phyloP scores from a whole-genome alignment of 1,139 yeast genomes.

The Hyphopichia fennica region DNA sequence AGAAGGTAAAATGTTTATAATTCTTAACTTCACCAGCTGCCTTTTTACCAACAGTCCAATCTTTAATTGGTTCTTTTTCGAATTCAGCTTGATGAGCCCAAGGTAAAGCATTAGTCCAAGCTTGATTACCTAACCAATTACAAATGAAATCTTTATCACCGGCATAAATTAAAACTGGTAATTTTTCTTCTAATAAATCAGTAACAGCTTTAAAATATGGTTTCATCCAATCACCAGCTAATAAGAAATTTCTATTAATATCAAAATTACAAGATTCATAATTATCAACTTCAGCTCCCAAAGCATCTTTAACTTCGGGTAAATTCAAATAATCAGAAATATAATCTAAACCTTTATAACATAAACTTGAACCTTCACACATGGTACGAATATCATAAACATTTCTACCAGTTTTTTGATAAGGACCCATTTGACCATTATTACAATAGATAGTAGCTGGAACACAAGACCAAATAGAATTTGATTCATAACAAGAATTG shows the following conservation, averaged over 20 bases:
- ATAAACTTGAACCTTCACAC: slow-evolving; percentile 77
- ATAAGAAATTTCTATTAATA: slow-evolving; percentile 76
- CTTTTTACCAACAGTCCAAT: slow-evolving; percentile 39
- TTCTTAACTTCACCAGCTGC: slow-evolving; percentile 50
- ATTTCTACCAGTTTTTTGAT: slow-evolving; percentile 85
- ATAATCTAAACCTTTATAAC: slow-evolving; percentile 52
- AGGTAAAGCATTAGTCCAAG: slow-evolving; percentile 72
- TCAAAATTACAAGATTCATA: slow-evolving; percentile 87
- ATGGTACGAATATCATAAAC: slow-evolving; percentile 89
- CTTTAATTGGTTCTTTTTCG: slow-evolving; percentile 36
- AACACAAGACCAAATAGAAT: slow-evolving; percentile 86
- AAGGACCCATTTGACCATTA: slow-evolving; percentile 83
- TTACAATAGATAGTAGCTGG: slow-evolving; percentile 93
- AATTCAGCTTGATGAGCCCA: slow-evolving; percentile 65
- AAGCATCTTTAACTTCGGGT: slow-evolving; percentile 57
- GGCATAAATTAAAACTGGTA: slow-evolving; percentile 77
- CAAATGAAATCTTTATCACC: slow-evolving; percentile 88
- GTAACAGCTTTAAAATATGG: slow-evolving; percentile 72
- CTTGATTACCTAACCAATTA: slow-evolving; percentile 84
- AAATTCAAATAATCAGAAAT: slow-evolving; percentile 36
- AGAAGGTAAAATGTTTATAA: slow-evolving; percentile 45
- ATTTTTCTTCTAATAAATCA: slow-evolving; percentile 52
- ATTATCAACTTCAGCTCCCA: slow-evolving; percentile 88
- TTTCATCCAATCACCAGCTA: slow-evolving; percentile 92
- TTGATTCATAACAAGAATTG: slow-evolving; percentile 74